Percentiles rank a stretch among this genome's conserved stretches.
These are phyloP conservation scores for Pseudocercospora ulei DNA, from an alignment of 2,329 filamentous ascomycete genomes.

Conservation along the genomic window DNA sequence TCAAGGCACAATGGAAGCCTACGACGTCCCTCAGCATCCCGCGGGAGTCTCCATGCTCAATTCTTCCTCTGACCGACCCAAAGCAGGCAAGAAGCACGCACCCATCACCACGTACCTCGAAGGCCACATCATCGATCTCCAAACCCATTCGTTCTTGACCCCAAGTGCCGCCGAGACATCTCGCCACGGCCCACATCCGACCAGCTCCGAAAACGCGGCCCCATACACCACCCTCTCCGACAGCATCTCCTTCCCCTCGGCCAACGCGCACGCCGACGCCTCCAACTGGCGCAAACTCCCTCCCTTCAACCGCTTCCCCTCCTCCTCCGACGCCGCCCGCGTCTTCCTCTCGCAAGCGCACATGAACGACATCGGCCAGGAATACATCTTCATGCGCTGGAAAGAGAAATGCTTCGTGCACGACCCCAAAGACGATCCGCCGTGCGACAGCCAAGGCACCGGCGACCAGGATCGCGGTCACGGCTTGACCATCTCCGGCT, in stretches of 20 bases:
- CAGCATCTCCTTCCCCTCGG: slow-evolving; percentile 40
- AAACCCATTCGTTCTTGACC: slow-evolving; percentile 45
- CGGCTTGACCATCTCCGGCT: slow-evolving; percentile 47
- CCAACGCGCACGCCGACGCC: slow-evolving; percentile 39
- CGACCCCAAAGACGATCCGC: slow-evolving; percentile 25
- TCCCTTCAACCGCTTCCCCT: slow-evolving; percentile 35
- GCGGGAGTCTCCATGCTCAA: slow-evolving; percentile 26
- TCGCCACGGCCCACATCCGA: slow-evolving; percentile 15
- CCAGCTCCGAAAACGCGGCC: slow-evolving; percentile 17
- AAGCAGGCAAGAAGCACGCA: slow-evolving; percentile 39
- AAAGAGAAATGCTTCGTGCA: slow-evolving; percentile 46
- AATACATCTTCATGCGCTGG: slow-evolving; percentile 51
- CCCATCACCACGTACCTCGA: slow-evolving; percentile 57
- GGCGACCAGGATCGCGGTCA: slow-evolving; percentile 34
- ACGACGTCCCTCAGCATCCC: slow-evolving; percentile 51
- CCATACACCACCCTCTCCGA: slow-evolving; percentile 21
- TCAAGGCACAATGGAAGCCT: slow-evolving; percentile 60
- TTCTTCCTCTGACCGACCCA: slow-evolving; percentile 21
- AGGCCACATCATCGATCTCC: slow-evolving; percentile 58
- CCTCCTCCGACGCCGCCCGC: slow-evolving; percentile 29
- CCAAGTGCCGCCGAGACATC: slow-evolving; percentile 34
- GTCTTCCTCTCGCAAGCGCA: slow-evolving; percentile 38
- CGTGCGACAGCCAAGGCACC: slow-evolving; percentile 20
- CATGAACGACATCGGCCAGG: slow-evolving; percentile 35
- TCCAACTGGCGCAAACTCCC: slow-evolving; percentile 44